Evolutionary conservation across 768 basidiomycete genomes (phyloP).

Genomic region (Lentinula edodes): DNA sequence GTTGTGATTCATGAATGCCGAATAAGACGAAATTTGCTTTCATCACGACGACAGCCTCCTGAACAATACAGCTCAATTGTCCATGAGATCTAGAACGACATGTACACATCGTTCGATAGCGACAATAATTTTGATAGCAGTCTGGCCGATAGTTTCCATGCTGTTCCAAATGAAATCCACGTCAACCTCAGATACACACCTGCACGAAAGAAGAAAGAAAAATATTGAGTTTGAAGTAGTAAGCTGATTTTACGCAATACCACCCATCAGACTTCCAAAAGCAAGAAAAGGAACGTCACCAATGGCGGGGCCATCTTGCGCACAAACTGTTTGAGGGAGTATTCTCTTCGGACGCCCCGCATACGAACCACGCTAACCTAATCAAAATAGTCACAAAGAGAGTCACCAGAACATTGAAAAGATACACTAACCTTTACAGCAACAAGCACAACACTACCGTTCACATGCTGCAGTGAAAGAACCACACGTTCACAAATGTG

Average conservation of each 20-base stretch:
- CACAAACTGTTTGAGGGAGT: slow-evolving; percentile 77
- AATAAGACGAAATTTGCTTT: slow-evolving; percentile 52
- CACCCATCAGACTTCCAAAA: slow-evolving; percentile 98
- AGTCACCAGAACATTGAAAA: neutral
- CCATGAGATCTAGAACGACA: slow-evolving; percentile 88
- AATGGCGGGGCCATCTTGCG: slow-evolving; percentile 97
- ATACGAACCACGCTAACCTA: slow-evolving; percentile 98
- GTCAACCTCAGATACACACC: slow-evolving; percentile 95
- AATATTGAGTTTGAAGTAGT: slow-evolving; percentile 56
- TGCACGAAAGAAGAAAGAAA: too few species aligned
- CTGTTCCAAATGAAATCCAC: slow-evolving; percentile 96
- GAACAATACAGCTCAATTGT: slow-evolving; percentile 95
- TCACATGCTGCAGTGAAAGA: slow-evolving; percentile 97
- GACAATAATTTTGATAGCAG: slow-evolving; percentile 90
- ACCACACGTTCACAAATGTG: slow-evolving; percentile 98
- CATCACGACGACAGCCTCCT: slow-evolving; percentile 98
- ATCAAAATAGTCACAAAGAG: neutral
- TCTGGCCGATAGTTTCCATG: slow-evolving; percentile 94
- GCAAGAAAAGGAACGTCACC: slow-evolving; percentile 92
- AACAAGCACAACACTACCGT: slow-evolving; percentile 93
- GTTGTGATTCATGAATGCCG: neutral
- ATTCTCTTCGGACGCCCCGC: slow-evolving; percentile 73
- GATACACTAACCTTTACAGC: slow-evolving; percentile 73
- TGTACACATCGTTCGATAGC: slow-evolving; percentile 94
- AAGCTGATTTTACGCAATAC: slow-evolving; percentile 95